A percentile compares a stretch with the other conserved stretches of the same genome.
These are phyloP conservation scores for Aspergillus ibericus DNA, from an alignment of 2,329 filamentous ascomycete genomes.

Conservation along the genomic window DNA sequence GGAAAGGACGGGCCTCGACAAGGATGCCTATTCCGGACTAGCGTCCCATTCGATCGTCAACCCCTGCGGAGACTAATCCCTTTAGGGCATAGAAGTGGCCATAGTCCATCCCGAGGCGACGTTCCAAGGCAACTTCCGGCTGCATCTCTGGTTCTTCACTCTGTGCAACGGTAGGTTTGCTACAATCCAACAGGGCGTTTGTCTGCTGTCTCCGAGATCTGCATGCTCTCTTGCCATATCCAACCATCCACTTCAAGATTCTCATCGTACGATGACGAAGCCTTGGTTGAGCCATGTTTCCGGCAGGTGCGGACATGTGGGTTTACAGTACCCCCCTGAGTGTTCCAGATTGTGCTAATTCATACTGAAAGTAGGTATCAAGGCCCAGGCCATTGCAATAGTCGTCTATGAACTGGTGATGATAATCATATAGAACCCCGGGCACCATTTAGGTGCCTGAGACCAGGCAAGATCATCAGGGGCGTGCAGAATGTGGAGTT, in stretches of 20 bases:
- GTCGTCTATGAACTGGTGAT: too few species aligned
- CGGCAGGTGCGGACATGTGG: too few species aligned
- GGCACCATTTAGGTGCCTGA: background rate
- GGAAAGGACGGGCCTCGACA: background rate
- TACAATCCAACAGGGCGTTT: background rate
- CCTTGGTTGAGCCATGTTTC: background rate
- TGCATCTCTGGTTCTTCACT: background rate
- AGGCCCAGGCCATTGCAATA: background rate
- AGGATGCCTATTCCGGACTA: background rate
- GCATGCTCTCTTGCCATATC: background rate
- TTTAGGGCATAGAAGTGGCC: background rate
- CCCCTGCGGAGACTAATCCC: background rate
- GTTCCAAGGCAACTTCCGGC: background rate
- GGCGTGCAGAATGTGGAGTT: background rate
- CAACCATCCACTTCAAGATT: background rate
- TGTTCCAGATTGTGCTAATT: background rate
- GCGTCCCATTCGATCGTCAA: background rate
- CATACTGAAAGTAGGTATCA: background rate
- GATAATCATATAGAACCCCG: too few species aligned
- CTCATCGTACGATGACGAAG: background rate
- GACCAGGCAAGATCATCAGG: background rate
- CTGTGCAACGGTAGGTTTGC: background rate
- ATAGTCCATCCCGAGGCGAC: background rate
- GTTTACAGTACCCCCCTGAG: too few species aligned
- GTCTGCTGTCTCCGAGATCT: background rate